phyloP scores from a whole-genome alignment of 352 stramenopile genomes.

The Pythium dissotocum region DNA sequence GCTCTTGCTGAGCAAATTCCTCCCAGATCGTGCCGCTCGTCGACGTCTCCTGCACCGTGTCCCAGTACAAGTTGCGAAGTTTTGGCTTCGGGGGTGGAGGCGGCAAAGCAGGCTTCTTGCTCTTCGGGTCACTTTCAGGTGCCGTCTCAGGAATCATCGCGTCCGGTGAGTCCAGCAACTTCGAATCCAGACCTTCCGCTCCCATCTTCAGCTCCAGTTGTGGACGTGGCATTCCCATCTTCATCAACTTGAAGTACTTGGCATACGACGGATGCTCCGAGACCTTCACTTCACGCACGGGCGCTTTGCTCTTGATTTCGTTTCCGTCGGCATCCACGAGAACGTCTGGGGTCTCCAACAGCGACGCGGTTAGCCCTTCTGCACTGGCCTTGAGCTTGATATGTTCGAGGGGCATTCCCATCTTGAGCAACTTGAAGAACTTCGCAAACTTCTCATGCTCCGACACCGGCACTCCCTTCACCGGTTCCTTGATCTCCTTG shows the following conservation, averaged over 20 bases:
- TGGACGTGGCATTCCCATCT: slow-evolving; percentile 92
- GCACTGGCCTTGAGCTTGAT: slow-evolving; percentile 88
- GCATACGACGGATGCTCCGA: slow-evolving; percentile 87
- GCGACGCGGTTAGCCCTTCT: slow-evolving; percentile 56
- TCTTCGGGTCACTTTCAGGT: slow-evolving; percentile 25
- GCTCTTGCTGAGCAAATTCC: slow-evolving; percentile 33
- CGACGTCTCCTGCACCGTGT: slow-evolving; percentile 57
- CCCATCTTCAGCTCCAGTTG: slow-evolving; percentile 93
- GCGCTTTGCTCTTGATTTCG: slow-evolving; percentile 27
- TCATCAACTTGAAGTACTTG: slow-evolving; percentile 97
- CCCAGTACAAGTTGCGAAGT: slow-evolving; percentile 84
- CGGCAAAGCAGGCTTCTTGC: slow-evolving; percentile 32
- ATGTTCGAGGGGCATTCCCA: slow-evolving; percentile 83
- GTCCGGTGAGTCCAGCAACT: slow-evolving; percentile 87
- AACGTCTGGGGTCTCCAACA: slow-evolving; percentile 61
- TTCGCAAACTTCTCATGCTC: slow-evolving; percentile 79
- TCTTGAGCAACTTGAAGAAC: slow-evolving; percentile 94
- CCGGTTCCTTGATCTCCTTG: slow-evolving; percentile 40
- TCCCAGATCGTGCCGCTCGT: slow-evolving; percentile 78
- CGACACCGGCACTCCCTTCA: slow-evolving; percentile 44
- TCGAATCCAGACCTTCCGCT: slow-evolving; percentile 89
- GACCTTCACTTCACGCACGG: slow-evolving; percentile 41
- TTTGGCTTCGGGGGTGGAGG: slow-evolving; percentile 69
- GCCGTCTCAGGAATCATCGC: slow-evolving; percentile 55
- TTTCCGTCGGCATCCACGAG: slow-evolving; percentile 31